These are phyloP conservation scores for Porphyridium purpureum DNA, from an alignment of 23 red algal genomes.

Conservation along the genomic window DNA sequence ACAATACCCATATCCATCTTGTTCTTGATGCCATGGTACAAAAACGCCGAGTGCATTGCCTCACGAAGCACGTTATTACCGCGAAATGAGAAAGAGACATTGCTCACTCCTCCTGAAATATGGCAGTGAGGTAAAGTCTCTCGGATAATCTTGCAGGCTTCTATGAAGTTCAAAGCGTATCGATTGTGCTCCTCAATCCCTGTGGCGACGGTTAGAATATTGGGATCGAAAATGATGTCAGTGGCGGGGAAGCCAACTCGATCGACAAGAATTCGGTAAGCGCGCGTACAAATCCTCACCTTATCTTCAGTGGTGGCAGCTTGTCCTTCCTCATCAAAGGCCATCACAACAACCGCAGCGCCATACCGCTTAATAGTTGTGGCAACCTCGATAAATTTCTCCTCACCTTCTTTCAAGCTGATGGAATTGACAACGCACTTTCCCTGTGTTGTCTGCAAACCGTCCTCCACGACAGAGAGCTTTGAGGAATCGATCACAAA, in stretches of 20 bases:
- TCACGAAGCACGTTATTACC: constrained; percentile 57
- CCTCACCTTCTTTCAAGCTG: constrained; percentile 42
- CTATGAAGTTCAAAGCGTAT: constrained; percentile 56
- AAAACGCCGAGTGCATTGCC: constrained; percentile 52
- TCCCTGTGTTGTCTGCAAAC: constrained; percentile 51
- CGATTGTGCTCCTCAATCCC: constrained; percentile 75
- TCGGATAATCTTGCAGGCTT: constrained; percentile 23
- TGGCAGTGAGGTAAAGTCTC: constrained; percentile 36
- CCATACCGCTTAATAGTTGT: constrained; percentile 43
- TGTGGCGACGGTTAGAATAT: constrained; percentile 64
- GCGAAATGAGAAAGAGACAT: constrained; percentile 71
- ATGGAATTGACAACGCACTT: constrained; percentile 81
- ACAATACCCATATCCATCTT: constrained; percentile 79
- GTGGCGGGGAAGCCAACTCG: constrained; percentile 35
- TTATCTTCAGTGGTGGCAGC: constrained; percentile 52
- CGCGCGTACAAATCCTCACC: constrained; percentile 38
- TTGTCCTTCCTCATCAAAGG: constrained; percentile 62
- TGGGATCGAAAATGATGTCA: constrained; percentile 72
- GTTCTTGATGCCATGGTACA: constrained; percentile 35
- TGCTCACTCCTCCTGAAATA: constrained; percentile 53
- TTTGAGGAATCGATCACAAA: constrained; percentile 75
- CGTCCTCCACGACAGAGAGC: constrained; percentile 51
- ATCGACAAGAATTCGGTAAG: constrained; percentile 51
- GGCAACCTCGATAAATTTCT: constrained; percentile 32
- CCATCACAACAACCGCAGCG: constrained; percentile 68